Evolutionary conservation across 257 asterid genomes (phyloP), one percentile per base, ranked within the genome.

Genomic region (Solanum pimpinellifolium): DNA sequence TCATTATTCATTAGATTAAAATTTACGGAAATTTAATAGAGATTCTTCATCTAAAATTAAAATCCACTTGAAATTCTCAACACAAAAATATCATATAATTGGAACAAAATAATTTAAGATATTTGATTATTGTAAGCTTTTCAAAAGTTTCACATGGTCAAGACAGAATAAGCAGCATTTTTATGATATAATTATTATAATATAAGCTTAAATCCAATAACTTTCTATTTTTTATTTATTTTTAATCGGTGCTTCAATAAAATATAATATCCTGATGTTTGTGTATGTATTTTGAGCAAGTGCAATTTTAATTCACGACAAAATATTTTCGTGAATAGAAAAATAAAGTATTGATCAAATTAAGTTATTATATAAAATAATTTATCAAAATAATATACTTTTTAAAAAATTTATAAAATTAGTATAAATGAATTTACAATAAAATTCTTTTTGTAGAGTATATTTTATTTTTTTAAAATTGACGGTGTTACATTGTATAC

Each of bases 271-370:
- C 42, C 42, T 39, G 42, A 39, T 0, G 46, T 16, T 60, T 7
- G 13, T 59, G 42, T 16, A 37, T 11, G 56, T 23, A 27, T 62
- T 11, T 66, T 7, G 39, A 9, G 18, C 16, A 27, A 3, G 1
- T 0, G 0, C 37, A 25, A 15, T 39, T 62, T 18, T 16, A 85
- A 41, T 9, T 21, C 13, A 85, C 20, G 20, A 62, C 6, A 39
- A 84, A 84, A 39, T 41, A 37, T 65, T 31, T 62, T 59, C 3
- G 21, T 25, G 31, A 21, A 56, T n/a, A 23, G 15, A 11, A 23
- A 33, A 4, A 33, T 0, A 33, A 42, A 42, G 1, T 0, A 4
- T 5, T 5, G 1, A 35, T 1, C 7, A 35, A 0, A 35, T 0
- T 35, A 35, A 35, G 1, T 3, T 1, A 33, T 33, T 33, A 35